phyloP scores from a whole-genome alignment of 441 rosid species.

The Syzygium malaccense region DNA sequence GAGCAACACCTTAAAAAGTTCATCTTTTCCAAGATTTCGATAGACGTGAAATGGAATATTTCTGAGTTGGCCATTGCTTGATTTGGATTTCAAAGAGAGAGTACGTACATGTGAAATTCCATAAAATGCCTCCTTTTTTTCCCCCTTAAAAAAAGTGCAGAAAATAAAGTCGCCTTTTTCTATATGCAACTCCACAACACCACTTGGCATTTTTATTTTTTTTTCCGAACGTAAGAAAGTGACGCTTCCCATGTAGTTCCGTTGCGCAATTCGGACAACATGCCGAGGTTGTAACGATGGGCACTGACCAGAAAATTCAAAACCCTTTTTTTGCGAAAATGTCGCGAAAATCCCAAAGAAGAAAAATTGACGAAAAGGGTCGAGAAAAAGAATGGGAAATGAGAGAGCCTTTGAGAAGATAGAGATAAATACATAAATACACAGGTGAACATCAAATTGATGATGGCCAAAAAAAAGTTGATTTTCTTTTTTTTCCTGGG shows the following conservation, averaged over 20 bases:
- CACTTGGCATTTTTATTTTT: neutral
- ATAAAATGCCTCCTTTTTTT: neutral
- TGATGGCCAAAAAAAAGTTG: neutral
- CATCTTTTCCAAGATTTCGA: neutral
- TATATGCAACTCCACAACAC: neutral
- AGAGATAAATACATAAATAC: neutral
- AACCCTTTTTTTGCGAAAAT: neutral
- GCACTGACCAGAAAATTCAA: neutral
- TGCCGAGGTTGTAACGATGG: neutral
- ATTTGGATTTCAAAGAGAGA: neutral
- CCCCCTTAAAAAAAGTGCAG: neutral
- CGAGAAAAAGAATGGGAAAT: neutral
- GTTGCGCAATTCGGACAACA: neutral
- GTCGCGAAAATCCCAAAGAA: neutral
- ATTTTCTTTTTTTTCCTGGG: neutral
- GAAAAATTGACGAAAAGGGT: neutral
- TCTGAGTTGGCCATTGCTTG: neutral
- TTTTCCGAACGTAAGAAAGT: neutral
- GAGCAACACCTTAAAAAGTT: neutral
- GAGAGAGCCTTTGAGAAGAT: neutral
- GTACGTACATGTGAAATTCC: neutral
- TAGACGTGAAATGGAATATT: neutral
- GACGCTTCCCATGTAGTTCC: neutral
- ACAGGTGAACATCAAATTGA: neutral
- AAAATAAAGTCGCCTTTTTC: neutral